phyloP scores from a whole-genome alignment of 164 flowering plant genomes.

The Aristolochia californica region DNA sequence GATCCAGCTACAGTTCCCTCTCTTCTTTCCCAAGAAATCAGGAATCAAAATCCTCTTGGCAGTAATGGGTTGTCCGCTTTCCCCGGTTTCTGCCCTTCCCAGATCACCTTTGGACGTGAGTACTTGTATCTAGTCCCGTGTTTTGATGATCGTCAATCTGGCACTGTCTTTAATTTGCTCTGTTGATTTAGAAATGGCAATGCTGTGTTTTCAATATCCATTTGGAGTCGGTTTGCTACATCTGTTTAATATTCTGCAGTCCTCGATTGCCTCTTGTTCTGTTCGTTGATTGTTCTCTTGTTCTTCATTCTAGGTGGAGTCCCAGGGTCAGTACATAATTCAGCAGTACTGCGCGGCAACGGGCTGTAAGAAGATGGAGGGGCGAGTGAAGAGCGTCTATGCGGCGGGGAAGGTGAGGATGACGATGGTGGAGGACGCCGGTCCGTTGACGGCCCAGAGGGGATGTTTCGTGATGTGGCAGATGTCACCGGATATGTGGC shows the following conservation, averaged over 20 bases:
- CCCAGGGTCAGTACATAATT: slow-evolving; percentile 58
- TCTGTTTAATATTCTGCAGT: too few relatives aligned
- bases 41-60: slow-evolving; percentile 58
- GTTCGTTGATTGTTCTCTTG: background rate
- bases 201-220: too few relatives aligned
- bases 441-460: slow-evolving; percentile 27
- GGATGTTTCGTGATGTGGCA: slow-evolving; percentile 90
- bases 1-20: slow-evolving; percentile 39
- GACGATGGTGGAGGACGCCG: slow-evolving; percentile 47
- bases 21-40: slow-evolving; percentile 47
- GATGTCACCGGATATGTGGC: slow-evolving; percentile 75
- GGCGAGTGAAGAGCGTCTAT: slow-evolving; percentile 47
- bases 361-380: slow-evolving; percentile 51
- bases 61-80: slow-evolving; percentile 77
- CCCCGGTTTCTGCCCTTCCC: slow-evolving; percentile 38
- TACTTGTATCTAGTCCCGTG: too few relatives aligned
- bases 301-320: slow-evolving; percentile 30
- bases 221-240: too few relatives aligned
- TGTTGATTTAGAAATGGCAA: too few relatives aligned
- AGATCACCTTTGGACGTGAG: slow-evolving; percentile 26
- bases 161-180: too few relatives aligned
- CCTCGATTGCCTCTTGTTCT: too few relatives aligned
- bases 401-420: slow-evolving; percentile 63
- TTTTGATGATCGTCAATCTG: too few relatives aligned
- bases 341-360: slow-evolving; percentile 72